Base-by-base conservation (phyloP, 106 monocot genomes). In the Dendrobium nobile region DNA sequence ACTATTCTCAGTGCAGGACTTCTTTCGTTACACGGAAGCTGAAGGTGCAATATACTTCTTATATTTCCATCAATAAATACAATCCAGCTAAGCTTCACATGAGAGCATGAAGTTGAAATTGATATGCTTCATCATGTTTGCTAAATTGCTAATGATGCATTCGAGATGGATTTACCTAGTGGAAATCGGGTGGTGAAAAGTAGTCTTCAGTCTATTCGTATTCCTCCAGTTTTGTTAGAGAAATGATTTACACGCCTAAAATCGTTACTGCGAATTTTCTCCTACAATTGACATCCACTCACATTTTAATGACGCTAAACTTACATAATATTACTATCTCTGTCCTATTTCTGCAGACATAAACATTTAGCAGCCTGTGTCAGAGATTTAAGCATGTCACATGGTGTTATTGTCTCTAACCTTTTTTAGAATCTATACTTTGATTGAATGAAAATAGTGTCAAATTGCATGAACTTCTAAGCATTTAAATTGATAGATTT, bases 1-100 rank as follows among this genome's bases (percentile, higher is more conserved):
- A 56, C 85, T 87, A 43, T 85, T 84, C 77, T 90, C 90, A 18
- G 90, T 90, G 31, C 85, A 85, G 82, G 90, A 90, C 27, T 90
- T 88, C 74, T 85, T 88, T 75, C 80, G 85, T 41, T 86, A 85
- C 65, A 87, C 88, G 4, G 79, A 88, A 42, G 48, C 84, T 18
- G 86, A 90, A 86, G 90, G 90, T 90, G 78, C 41, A 24, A 17
- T 47, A 2, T 67, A 54, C n/a, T 37, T 2, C 28, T 65, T 44
- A 9, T 20, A 2, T 24, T 76, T 13, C 11, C n/a, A 17, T 51
- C 48, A 26, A 48, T 76, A 76, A 47, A 48, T 48, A 47, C 1
- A 74, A 42, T 48, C 76, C 27, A 15, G 17, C 27, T 76, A 48
- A 48, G 17, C 22, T 7, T 44, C 16, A 20, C 43, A 9, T 5